These are phyloP conservation scores for Lyophyllum atratum DNA, from an alignment of 768 basidiomycete species.

Conservation along the genomic window DNA sequence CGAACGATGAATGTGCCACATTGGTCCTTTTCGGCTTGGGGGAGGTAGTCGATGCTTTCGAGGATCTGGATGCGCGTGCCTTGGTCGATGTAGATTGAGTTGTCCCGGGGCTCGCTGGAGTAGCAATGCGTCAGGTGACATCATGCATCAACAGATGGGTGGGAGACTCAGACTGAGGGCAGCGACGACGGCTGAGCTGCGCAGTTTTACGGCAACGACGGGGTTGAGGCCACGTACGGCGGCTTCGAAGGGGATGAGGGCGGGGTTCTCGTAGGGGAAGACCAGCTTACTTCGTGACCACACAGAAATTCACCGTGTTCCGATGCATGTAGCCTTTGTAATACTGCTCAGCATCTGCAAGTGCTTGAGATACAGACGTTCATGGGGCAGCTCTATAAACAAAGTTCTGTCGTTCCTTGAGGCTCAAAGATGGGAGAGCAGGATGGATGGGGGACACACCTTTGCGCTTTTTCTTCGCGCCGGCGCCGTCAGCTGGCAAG, in stretches of 20 bases:
- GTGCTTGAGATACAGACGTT: slow-evolving; percentile 89
- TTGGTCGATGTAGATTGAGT: slow-evolving; percentile 68
- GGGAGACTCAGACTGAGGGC: too few species aligned
- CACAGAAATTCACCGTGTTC: slow-evolving; percentile 85
- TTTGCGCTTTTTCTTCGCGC: slow-evolving; percentile 80
- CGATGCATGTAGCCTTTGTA: slow-evolving; percentile 98
- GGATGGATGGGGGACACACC: slow-evolving; percentile 48
- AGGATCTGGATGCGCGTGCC: slow-evolving; percentile 87
- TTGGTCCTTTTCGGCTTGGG: slow-evolving; percentile 76
- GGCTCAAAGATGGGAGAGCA: slow-evolving; percentile 22
- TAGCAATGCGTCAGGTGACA: too few species aligned
- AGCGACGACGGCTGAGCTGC: too few species aligned
- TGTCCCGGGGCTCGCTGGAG: slow-evolving; percentile 51
- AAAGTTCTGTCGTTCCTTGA: slow-evolving; percentile 35
- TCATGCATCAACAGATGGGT: too few species aligned
- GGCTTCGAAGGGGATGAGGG: too few species aligned
- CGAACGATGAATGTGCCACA: slow-evolving; percentile 72
- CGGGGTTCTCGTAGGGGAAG: too few species aligned
- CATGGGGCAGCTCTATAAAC: slow-evolving; percentile 83
- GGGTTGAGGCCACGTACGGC: background rate
- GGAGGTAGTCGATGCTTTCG: slow-evolving; percentile 63
- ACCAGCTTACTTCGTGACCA: slow-evolving; percentile 86
- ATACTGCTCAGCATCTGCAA: slow-evolving; percentile 89
- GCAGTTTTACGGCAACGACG: slow-evolving; percentile 58
- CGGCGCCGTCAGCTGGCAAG: slow-evolving; percentile 52